Evolutionary conservation across 1,139 yeast species (phyloP).

Genomic region (Scheffersomyces segobiensis): DNA sequence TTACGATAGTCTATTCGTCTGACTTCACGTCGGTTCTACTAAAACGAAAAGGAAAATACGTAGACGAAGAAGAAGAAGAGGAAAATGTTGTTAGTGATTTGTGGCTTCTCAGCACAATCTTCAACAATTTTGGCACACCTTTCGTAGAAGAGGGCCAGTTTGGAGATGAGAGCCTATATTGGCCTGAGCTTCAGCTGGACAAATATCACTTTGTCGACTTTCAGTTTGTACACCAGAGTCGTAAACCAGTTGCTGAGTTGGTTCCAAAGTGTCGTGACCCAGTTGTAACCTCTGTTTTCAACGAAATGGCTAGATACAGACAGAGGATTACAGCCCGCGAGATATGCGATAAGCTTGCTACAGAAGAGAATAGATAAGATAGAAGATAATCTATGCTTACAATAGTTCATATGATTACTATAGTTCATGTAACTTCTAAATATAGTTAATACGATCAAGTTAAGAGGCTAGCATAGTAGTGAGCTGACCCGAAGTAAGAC

Average conservation of each 20-base stretch:
- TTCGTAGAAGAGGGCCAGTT: slow-evolving; percentile 1
- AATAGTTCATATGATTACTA: not conserved
- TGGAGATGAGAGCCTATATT: slow-evolving; percentile 25
- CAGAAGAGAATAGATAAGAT: not conserved
- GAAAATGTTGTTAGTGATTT: slow-evolving; percentile 57
- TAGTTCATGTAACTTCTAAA: not conserved
- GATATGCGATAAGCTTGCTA: not conserved
- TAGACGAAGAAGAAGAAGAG: slow-evolving; percentile 26
- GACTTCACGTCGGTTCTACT: slow-evolving; percentile 43
- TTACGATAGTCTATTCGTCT: slow-evolving; percentile 58
- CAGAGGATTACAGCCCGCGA: slow-evolving; percentile 4
- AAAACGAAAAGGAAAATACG: slow-evolving; percentile 12
- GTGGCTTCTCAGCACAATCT: slow-evolving; percentile 60
- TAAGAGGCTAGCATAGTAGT: not conserved
- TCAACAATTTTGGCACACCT: slow-evolving; percentile 72
- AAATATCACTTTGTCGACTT: slow-evolving; percentile 33
- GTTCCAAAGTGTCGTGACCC: slow-evolving; percentile 29
- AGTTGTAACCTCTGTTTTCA: slow-evolving; percentile 17
- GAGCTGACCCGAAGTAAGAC: not conserved
- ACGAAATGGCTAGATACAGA: slow-evolving; percentile 24
- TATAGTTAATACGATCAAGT: not conserved
- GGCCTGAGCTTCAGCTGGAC: slow-evolving; percentile 39
- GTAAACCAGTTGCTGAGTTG: slow-evolving; percentile 15
- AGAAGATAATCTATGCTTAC: not conserved
- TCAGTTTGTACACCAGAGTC: slow-evolving; percentile 18